A percentile compares a stretch with the other conserved stretches of the same genome.
Conservation (phyloP, 257 asterid genomes). For the Rauvolfia tetraphylla region DNA sequence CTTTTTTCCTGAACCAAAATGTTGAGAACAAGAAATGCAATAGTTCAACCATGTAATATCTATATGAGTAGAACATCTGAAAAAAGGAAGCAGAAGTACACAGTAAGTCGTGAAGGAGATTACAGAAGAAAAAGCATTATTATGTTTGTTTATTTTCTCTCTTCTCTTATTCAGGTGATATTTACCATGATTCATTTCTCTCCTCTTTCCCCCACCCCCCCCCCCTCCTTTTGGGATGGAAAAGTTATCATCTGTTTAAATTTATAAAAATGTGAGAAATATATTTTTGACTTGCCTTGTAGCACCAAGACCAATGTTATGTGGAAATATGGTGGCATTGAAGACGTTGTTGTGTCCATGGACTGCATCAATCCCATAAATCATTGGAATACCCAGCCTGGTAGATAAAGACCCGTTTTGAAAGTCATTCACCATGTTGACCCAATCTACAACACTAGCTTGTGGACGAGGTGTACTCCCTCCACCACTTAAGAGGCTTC, state of each 20-base stretch:
- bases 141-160: no score
- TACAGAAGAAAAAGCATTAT: no score
- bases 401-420: constrained; percentile 75
- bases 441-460: constrained; percentile 80
- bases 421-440: constrained; percentile 64
- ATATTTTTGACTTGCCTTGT: constrained; percentile 47
- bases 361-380: constrained; percentile 84
- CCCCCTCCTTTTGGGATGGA: neutral
- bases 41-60: neutral
- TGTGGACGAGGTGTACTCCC: constrained; percentile 75
- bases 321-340: constrained; percentile 89
- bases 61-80: neutral
- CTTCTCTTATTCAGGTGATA: no score
- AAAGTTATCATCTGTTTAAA: neutral
- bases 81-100: neutral
- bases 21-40: neutral
- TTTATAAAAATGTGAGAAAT: neutral
- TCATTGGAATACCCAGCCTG: constrained; percentile 84
- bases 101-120: no score
- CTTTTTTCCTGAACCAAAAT: constrained; percentile 9
- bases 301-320: constrained; percentile 88
- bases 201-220: no score
- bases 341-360: constrained; percentile 80
- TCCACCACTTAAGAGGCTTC: constrained; percentile 84
- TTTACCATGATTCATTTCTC: neutral